Percentiles rank a stretch among this genome's conserved stretches.
Evolutionary conservation across 2,329 filamentous ascomycete genomes (phyloP).

Genomic region (Aspergillus flavus): DNA sequence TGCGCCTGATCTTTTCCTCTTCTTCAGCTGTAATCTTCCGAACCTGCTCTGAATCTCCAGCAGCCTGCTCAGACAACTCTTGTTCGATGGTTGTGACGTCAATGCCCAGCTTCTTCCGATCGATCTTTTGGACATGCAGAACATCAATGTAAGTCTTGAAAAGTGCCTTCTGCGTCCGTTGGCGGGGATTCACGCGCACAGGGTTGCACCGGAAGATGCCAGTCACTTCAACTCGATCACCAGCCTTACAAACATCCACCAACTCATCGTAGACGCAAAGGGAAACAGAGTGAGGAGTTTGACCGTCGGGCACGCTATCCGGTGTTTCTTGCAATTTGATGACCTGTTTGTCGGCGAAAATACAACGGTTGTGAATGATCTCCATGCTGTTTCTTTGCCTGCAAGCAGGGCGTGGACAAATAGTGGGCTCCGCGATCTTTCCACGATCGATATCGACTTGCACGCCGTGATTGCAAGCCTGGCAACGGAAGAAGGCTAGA

Average conservation of each 20-base stretch:
- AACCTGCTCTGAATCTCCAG: slow-evolving; percentile 76
- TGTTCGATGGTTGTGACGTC: slow-evolving; percentile 87
- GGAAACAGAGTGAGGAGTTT: slow-evolving; percentile 96
- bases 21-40: slow-evolving; percentile 84
- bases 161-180: slow-evolving; percentile 88
- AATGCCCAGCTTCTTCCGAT: slow-evolving; percentile 90
- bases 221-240: slow-evolving; percentile 92
- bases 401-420: slow-evolving; percentile 82
- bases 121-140: slow-evolving; percentile 92
- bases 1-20: slow-evolving; percentile 82
- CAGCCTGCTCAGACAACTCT: slow-evolving; percentile 72
- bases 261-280: slow-evolving; percentile 96
- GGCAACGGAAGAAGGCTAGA: slow-evolving; percentile 91
- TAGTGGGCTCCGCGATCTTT: slow-evolving; percentile 91
- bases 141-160: slow-evolving; percentile 99
- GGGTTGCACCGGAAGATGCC: slow-evolving; percentile 96
- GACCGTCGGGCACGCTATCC: slow-evolving; percentile 89
- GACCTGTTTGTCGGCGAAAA: slow-evolving; percentile 95
- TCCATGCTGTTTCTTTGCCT: slow-evolving; percentile 93
- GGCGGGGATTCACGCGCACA: slow-evolving; percentile 89
- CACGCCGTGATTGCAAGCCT: slow-evolving; percentile 87
- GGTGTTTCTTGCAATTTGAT: slow-evolving; percentile 98
- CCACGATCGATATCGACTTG: slow-evolving; percentile 92
- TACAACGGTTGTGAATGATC: slow-evolving; percentile 93
- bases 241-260: slow-evolving; percentile 96